Evolutionary conservation across 805 yeast species (phyloP), one percentile per base, ranked within the genome.

Genomic region (Starmerella stellata): DNA sequence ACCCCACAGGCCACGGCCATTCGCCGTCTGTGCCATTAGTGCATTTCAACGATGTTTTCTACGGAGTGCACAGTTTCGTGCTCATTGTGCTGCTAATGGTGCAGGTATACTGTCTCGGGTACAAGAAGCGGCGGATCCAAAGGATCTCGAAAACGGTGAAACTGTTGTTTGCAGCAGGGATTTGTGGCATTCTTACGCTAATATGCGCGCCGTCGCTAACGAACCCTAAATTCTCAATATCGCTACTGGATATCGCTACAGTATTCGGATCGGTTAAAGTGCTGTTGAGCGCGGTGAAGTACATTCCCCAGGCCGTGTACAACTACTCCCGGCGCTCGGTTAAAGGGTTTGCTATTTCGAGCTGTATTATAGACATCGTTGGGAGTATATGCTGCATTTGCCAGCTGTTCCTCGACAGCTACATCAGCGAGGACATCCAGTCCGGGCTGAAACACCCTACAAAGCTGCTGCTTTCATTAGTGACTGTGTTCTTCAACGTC

Each of bases 301-400:
- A 68, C 45, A 41, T 68, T 4, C 74, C 74, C 1, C 74, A 68
- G 46, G 61, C 67, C 3, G 39, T 55, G 27, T 60, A 60, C 51
- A 68, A 67, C 45, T 50, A 50, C 37, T 46, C 52, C 36, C 58
- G 73, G 24, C 52, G 55, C 32, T 62, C 69, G 5, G 64, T 68
- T 52, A 56, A 54, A 43, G 74, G 74, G 1, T 61, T 65, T 41
- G 62, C 71, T 3, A 60, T 57, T 29, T 38, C 53, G 14, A 63
- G 65, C 30, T 57, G 65, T 5, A 37, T 50, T 19, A 52, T 65
- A 16, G 74, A 68, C 48, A 49, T 66, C 7, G 35, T 53, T 3
- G 74, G 74, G 2, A 62, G 66, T 16, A 19, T 57, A 4, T 57
- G 63, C 37, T 58, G 67, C 5, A 39, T 61, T 16, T 16, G 47